Evolutionary conservation across 129 eudicot species (phyloP).

Genomic region (Mikania micrantha): DNA sequence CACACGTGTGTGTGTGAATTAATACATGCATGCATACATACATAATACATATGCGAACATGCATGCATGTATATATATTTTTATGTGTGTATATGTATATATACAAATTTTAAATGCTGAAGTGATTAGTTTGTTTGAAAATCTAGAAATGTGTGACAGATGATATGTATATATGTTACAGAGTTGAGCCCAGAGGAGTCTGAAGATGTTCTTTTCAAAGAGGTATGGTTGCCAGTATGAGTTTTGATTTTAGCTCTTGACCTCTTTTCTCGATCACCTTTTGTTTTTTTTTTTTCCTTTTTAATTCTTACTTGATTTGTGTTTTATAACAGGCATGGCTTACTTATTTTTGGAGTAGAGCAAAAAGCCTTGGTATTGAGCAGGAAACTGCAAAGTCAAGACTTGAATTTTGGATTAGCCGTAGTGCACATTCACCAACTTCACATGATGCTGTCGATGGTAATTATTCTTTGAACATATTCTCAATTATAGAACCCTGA

Average conservation of each 20-base stretch:
- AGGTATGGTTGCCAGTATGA: conserved; percentile 37
- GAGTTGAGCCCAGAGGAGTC: conserved; percentile 97
- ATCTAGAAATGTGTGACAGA: conserved; percentile 14
- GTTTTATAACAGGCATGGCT: conserved; percentile 77
- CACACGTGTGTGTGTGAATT: no score
- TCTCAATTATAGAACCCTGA: neutral
- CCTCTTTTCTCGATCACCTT: neutral
- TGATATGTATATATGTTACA: conserved; percentile 31
- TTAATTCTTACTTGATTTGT: neutral
- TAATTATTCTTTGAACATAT: conserved; percentile 17
- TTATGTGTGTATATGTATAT: neutral
- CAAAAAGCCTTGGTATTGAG: conserved; percentile 69
- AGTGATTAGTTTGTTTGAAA: neutral
- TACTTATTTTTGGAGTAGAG: conserved; percentile 89
- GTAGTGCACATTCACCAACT: conserved; percentile 79
- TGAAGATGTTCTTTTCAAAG: conserved; percentile 98
- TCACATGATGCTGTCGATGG: conserved; percentile 96
- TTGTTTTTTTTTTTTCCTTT: neutral
- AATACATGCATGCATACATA: no score
- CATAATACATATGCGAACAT: no score
- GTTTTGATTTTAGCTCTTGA: neutral
- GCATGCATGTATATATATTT: no score
- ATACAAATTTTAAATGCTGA: neutral
- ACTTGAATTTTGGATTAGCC: conserved; percentile 80
- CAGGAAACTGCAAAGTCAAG: conserved; percentile 66